Conservation (phyloP, 2,329 filamentous ascomycete species). For the Sarocladium strictum region DNA sequence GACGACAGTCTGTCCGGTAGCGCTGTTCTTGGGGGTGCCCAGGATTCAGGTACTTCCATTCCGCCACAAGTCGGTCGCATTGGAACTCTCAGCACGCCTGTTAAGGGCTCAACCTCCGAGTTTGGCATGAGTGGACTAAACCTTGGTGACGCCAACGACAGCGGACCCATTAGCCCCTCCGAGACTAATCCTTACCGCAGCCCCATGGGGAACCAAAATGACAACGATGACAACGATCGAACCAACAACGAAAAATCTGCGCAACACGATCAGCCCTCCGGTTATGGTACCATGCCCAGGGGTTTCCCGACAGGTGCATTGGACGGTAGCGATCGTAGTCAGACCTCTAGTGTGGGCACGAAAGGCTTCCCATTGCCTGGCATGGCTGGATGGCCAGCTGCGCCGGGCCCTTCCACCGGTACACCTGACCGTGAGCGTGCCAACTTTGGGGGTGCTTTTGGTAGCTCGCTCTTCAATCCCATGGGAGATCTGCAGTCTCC, state of each 20-base stretch:
- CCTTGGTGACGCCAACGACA: slow-evolving; percentile 49
- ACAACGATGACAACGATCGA: slow-evolving; percentile 54
- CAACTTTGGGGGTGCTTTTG: slow-evolving; percentile 58
- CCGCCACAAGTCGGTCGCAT: slow-evolving; percentile 25
- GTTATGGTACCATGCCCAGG: slow-evolving; percentile 50
- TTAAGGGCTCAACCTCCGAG: slow-evolving; percentile 49
- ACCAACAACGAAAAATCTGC: not conserved
- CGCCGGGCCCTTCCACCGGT: slow-evolving; percentile 50
- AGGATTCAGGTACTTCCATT: slow-evolving; percentile 53
- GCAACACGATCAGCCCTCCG: slow-evolving; percentile 32
- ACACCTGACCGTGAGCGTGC: slow-evolving; percentile 62
- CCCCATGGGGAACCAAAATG: slow-evolving; percentile 69
- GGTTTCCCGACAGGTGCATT: slow-evolving; percentile 46
- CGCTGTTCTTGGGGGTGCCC: slow-evolving; percentile 68
- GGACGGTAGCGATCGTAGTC: slow-evolving; percentile 81
- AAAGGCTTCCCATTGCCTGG: slow-evolving; percentile 65
- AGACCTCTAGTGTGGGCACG: slow-evolving; percentile 81
- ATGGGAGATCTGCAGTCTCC: slow-evolving; percentile 73
- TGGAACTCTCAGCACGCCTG: slow-evolving; percentile 45
- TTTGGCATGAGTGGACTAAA: slow-evolving; percentile 58
- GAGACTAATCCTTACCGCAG: slow-evolving; percentile 96
- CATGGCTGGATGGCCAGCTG: slow-evolving; percentile 56
- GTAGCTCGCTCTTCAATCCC: slow-evolving; percentile 73
- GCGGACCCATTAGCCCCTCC: slow-evolving; percentile 81
- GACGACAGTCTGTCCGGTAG: slow-evolving; percentile 60